A percentile compares a stretch with the other conserved stretches of the same genome.
Evolutionary conservation across 768 basidiomycete species (phyloP).

Genomic region (Albatrellus ellisii): DNA sequence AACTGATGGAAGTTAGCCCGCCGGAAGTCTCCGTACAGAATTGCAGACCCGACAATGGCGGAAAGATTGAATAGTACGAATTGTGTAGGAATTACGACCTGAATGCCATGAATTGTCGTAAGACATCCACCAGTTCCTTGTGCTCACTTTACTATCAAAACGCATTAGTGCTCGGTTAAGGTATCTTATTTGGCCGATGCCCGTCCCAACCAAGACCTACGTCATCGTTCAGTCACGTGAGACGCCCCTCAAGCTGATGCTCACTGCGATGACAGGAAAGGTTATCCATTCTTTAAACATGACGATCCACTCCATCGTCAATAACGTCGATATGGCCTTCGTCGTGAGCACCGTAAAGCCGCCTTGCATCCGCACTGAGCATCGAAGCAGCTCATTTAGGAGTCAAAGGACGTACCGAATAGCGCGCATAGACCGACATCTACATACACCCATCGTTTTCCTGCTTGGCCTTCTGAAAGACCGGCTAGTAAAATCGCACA

Average conservation of each 20-base stretch:
- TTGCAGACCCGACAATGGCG: conserved; percentile 84
- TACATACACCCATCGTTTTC: conserved; percentile 60
- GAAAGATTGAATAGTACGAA: conserved; percentile 92
- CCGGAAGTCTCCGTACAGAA: conserved; percentile 90
- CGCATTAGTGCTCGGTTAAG: conserved; percentile 81
- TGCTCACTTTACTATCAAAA: conserved; percentile 77
- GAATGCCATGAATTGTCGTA: conserved; percentile 1
- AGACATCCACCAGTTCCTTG: not conserved
- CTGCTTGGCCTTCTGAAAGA: conserved; percentile 52
- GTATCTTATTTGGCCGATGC: conserved; percentile 75
- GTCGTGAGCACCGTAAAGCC: conserved; percentile 92
- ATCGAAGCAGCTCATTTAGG: not conserved
- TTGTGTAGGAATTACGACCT: conserved; percentile 90
- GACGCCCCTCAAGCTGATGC: conserved; percentile 15
- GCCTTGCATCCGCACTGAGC: conserved; percentile 28
- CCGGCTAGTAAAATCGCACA: conserved; percentile 44
- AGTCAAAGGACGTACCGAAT: conserved; percentile 38
- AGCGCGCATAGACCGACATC: conserved; percentile 84
- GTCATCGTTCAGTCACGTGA: conserved; percentile 1
- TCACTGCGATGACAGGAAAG: conserved; percentile 63
- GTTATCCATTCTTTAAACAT: conserved; percentile 75
- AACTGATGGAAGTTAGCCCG: conserved; percentile 70
- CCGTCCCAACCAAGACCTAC: conserved; percentile 60
- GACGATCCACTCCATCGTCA: conserved; percentile 65
- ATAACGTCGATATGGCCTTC: conserved; percentile 79